These are phyloP conservation scores for Ascochyta clinopodiicola DNA, from an alignment of 2,329 filamentous ascomycete species.

Conservation along the genomic window DNA sequence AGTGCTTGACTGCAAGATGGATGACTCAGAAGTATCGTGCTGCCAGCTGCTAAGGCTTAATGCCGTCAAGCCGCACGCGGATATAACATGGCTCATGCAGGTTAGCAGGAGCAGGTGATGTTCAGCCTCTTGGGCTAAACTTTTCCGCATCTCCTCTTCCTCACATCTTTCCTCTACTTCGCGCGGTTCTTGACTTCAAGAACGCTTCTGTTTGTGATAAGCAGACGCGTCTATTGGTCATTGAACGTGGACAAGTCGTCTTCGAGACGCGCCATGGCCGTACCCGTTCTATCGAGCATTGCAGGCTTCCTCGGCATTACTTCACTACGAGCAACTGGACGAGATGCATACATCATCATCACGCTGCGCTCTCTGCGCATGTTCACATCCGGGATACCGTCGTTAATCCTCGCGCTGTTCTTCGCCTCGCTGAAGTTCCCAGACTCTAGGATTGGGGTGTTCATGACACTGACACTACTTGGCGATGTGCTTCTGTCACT, in stretches of 20 bases:
- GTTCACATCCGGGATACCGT: slow-evolving; percentile 47
- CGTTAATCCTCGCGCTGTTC: slow-evolving; percentile 48
- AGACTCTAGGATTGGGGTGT: slow-evolving; percentile 47
- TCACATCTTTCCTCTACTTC: slow-evolving; percentile 7
- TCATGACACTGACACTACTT: slow-evolving; percentile 51
- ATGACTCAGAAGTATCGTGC: slow-evolving; percentile 6
- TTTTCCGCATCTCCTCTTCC: slow-evolving; percentile 16
- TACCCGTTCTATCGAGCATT: slow-evolving; percentile 28
- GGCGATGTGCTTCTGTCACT: slow-evolving; percentile 49
- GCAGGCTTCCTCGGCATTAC: slow-evolving; percentile 40
- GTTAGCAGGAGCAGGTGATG: slow-evolving; percentile 8
- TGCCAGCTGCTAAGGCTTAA: neutral
- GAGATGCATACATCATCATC: slow-evolving; percentile 54
- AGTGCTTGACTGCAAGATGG: neutral
- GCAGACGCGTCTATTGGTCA: slow-evolving; percentile 1
- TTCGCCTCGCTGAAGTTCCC: slow-evolving; percentile 46
- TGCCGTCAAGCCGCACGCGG: slow-evolving; percentile 11
- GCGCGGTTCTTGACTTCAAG: neutral
- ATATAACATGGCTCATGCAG: slow-evolving; percentile 15
- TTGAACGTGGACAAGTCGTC: neutral
- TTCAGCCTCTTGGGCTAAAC: slow-evolving; percentile 11
- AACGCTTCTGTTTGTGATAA: slow-evolving; percentile 2
- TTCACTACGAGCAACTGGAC: slow-evolving; percentile 41
- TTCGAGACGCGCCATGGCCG: slow-evolving; percentile 21
- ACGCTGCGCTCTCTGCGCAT: slow-evolving; percentile 42